A percentile compares a stretch with the other conserved stretches of the same genome.
Evolutionary conservation across 331 rosid species (phyloP).

Genomic region (Rosa hybrid): DNA sequence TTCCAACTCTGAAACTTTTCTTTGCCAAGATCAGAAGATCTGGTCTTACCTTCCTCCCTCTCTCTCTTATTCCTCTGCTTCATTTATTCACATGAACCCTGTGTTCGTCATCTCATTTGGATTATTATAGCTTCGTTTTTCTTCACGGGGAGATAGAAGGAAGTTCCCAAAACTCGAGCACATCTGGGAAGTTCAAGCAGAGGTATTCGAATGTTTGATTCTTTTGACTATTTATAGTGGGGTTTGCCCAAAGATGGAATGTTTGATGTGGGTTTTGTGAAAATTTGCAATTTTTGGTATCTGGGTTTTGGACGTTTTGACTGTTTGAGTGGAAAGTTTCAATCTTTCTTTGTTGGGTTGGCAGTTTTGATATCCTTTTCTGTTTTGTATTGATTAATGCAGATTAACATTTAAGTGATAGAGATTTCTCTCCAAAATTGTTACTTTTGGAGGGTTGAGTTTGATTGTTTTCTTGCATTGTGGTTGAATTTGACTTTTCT

Average conservation of each 20-base stretch:
- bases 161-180: constrained; percentile 18
- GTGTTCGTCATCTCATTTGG: constrained; percentile 26
- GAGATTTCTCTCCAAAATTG: constrained; percentile 5
- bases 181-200: constrained; percentile 31
- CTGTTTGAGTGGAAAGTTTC: constrained; percentile 22
- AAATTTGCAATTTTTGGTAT: not conserved
- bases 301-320: constrained; percentile 26
- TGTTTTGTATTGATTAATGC: constrained; percentile 11
- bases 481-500: constrained; percentile 18
- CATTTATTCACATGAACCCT: constrained; percentile 25
- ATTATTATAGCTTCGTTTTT: not conserved
- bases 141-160: constrained; percentile 4
- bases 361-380: constrained; percentile 12
- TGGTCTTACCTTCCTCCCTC: constrained; percentile 20
- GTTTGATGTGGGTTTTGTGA: not conserved
- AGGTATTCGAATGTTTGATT: constrained; percentile 33
- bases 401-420: constrained; percentile 22
- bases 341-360: constrained; percentile 6
- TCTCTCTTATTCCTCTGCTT: constrained; percentile 5
- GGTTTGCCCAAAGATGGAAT: not conserved
- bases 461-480: constrained; percentile 14
- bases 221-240: not conserved
- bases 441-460: constrained; percentile 15
- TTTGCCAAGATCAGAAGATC: constrained; percentile 26
- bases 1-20: not conserved